phyloP scores from a whole-genome alignment of 495 filamentous ascomycete genomes.

The Xylaria venustula region DNA sequence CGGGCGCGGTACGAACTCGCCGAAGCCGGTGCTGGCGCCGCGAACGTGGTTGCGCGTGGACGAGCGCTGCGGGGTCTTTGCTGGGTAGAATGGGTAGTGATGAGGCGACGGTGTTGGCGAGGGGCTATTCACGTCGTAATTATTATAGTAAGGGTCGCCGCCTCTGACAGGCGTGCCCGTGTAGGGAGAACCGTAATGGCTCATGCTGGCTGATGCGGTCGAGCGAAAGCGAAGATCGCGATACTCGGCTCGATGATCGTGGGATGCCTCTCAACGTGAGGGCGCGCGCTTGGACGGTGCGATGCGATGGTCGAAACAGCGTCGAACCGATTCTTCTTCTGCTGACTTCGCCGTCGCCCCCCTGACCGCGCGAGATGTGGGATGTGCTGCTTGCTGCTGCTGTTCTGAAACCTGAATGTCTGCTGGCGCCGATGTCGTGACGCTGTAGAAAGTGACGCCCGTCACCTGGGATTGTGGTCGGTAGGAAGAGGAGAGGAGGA shows the following conservation, averaged over 20 bases:
- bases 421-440: slow-evolving; percentile 44
- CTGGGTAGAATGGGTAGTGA: slow-evolving; percentile 43
- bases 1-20: slow-evolving; percentile 32
- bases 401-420: slow-evolving; percentile 16
- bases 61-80: slow-evolving; percentile 43
- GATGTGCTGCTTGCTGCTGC: slow-evolving; percentile 17
- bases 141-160: slow-evolving; percentile 25
- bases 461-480: slow-evolving; percentile 58
- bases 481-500: slow-evolving; percentile 51
- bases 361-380: slow-evolving; percentile 12
- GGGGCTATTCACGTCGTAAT: slow-evolving; percentile 44
- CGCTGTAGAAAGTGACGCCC: slow-evolving; percentile 47
- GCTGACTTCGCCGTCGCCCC: slow-evolving; percentile 21
- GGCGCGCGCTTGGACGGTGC: slow-evolving; percentile 10
- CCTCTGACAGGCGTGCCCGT: slow-evolving; percentile 40
- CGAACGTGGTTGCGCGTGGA: slow-evolving; percentile 48
- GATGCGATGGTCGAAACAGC: background rate
- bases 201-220: slow-evolving; percentile 39
- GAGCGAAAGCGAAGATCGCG: slow-evolving; percentile 12
- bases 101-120: slow-evolving; percentile 52
- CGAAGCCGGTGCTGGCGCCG: slow-evolving; percentile 39
- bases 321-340: no score
- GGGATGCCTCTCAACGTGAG: slow-evolving; percentile 7
- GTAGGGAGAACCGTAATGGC: slow-evolving; percentile 45
- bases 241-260: slow-evolving; percentile 29